Evolutionary conservation across 2,329 filamentous ascomycete species (phyloP).

Genomic region (Cercospora sp.): DNA sequence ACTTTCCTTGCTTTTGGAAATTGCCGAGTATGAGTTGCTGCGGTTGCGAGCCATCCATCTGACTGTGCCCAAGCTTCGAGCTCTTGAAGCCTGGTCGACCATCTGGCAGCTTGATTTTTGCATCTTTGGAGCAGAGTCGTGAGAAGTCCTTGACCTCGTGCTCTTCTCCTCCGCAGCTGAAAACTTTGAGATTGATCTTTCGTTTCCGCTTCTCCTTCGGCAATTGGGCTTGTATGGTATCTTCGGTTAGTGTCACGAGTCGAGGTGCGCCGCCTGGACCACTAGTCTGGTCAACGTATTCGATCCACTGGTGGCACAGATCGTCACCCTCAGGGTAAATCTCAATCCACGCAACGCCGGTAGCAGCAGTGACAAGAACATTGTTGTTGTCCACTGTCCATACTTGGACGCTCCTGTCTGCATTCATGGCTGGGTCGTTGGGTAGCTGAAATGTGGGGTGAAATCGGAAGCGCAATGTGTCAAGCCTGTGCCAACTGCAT

Average conservation of each 20-base stretch:
- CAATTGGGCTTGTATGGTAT: conserved; percentile 68
- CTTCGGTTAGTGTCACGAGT: conserved; percentile 73
- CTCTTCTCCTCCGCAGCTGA: conserved; percentile 72
- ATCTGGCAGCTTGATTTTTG: conserved; percentile 72
- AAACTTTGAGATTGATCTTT: conserved; percentile 67
- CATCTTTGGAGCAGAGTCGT: conserved; percentile 67
- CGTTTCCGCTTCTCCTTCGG: conserved; percentile 72
- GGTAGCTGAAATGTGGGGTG: conserved; percentile 89
- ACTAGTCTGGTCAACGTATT: conserved; percentile 66
- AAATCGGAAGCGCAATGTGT: conserved; percentile 81
- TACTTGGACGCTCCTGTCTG: conserved; percentile 77
- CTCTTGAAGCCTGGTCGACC: conserved; percentile 74
- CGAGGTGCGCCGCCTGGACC: conserved; percentile 63
- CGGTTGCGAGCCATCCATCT: conserved; percentile 67
- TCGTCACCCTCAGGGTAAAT: conserved; percentile 78
- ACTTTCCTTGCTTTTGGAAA: conserved; percentile 56
- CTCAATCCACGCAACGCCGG: conserved; percentile 83
- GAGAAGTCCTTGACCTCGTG: conserved; percentile 77
- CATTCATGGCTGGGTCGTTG: conserved; percentile 63
- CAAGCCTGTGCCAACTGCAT: conserved; percentile 87
- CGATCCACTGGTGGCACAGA: conserved; percentile 76
- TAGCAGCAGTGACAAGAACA: conserved; percentile 73
- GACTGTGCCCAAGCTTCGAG: conserved; percentile 69
- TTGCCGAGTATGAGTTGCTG: conserved; percentile 73
- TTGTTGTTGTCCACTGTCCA: conserved; percentile 80